These are phyloP conservation scores for Collariella sp. DNA, from an alignment of 495 filamentous ascomycete species.

Conservation along the genomic window DNA sequence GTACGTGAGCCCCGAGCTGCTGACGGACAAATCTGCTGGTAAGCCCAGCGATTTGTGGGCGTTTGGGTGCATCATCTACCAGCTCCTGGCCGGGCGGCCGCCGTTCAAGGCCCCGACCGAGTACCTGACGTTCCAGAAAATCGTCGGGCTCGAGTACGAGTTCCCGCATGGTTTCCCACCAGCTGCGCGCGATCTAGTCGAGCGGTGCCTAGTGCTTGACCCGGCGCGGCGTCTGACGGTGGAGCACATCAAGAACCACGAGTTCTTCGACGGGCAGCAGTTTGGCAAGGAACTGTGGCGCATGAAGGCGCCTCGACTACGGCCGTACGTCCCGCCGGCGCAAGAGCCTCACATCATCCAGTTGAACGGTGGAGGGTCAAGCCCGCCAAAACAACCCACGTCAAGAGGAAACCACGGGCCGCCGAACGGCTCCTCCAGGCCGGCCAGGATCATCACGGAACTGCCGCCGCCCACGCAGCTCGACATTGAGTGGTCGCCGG, in stretches of 20 bases:
- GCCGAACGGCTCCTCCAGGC: constrained; percentile 46
- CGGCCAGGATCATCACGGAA: constrained; percentile 85
- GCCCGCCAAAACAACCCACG: constrained; percentile 42
- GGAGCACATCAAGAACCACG: constrained; percentile 94
- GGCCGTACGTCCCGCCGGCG: constrained; percentile 72
- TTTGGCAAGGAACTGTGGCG: constrained; percentile 88
- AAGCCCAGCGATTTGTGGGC: constrained; percentile 98
- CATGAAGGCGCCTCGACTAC: constrained; percentile 80
- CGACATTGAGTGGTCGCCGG: constrained; percentile 98
- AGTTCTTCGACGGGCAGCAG: constrained; percentile 85
- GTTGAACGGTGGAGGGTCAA: constrained; percentile 52
- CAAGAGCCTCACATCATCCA: constrained; percentile 70
- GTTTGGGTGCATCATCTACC: constrained; percentile 99
- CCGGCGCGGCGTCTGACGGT: constrained; percentile 81
- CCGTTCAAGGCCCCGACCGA: constrained; percentile 98
- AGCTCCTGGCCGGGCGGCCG: constrained; percentile 83
- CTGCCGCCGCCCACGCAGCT: constrained; percentile 91
- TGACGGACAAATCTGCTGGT: constrained; percentile 93
- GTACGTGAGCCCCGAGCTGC: constrained; percentile 92
- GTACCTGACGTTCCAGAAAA: constrained; percentile 97
- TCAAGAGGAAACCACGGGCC: constrained; percentile 28
- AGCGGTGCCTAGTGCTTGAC: constrained; percentile 85
- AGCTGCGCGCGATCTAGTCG: constrained; percentile 83
- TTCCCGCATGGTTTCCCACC: constrained; percentile 87
- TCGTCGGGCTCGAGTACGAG: constrained; percentile 85